These are phyloP conservation scores for Lactarius evosmus DNA, from an alignment of 768 basidiomycete genomes.

Conservation along the genomic window DNA sequence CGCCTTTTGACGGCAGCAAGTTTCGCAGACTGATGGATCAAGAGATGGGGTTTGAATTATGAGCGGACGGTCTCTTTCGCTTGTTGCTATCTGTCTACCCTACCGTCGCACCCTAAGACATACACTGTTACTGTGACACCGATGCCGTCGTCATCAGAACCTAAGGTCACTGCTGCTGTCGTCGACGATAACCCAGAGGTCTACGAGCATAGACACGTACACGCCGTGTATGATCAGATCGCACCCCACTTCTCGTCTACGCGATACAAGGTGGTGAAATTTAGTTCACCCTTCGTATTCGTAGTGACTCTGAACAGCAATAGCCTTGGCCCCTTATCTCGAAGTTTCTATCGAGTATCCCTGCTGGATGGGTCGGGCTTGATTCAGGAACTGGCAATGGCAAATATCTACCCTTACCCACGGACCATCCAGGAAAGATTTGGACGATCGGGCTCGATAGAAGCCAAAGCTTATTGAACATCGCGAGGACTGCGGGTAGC, in stretches of 20 bases:
- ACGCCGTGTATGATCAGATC: conserved; percentile 80
- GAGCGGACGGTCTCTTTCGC: conserved; percentile 1
- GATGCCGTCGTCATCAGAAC: conserved; percentile 37
- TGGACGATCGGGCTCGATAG: conserved; percentile 85
- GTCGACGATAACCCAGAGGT: conserved; percentile 49
- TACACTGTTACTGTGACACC: conserved; percentile 8
- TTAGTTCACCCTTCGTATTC: not conserved
- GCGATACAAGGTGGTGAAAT: conserved; percentile 66
- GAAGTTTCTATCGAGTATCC: conserved; percentile 64
- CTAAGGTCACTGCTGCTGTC: conserved; percentile 32
- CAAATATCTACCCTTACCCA: conserved; percentile 84
- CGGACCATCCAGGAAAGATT: conserved; percentile 54
- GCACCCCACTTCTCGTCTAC: conserved; percentile 86
- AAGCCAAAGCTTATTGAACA: conserved; percentile 71
- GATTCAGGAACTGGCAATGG: conserved; percentile 98
- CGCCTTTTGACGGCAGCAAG: conserved; percentile 60
- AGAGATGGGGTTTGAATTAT: conserved; percentile 64
- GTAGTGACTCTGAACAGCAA: conserved; percentile 8
- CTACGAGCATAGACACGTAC: conserved; percentile 77
- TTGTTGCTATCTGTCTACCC: not conserved
- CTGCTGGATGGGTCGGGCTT: conserved; percentile 79
- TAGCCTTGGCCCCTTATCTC: conserved; percentile 91
- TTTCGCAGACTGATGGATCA: conserved; percentile 70
- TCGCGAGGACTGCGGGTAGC: conserved; percentile 65
- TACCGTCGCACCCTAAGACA: not conserved